Conservation (phyloP, 1,284 basidiomycete species). For the Naganishia cerealis region DNA sequence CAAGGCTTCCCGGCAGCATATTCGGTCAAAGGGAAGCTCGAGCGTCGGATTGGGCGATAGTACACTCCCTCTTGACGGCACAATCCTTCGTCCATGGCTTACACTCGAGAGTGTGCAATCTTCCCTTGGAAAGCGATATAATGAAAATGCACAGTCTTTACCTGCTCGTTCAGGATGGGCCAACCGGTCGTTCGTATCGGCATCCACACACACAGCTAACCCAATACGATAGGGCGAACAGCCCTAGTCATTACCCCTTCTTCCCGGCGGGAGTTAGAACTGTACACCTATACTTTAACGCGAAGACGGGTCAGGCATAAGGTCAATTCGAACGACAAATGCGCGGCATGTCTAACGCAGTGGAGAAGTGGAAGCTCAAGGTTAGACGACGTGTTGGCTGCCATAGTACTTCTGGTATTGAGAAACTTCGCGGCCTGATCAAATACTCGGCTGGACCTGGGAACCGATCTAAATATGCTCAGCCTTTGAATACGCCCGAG, state of each 20-base stretch:
- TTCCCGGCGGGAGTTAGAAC: background rate
- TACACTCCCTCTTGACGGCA: background rate
- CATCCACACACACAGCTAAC: too few species aligned
- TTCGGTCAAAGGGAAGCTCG: too few species aligned
- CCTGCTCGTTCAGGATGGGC: background rate
- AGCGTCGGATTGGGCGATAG: background rate
- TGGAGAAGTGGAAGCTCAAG: background rate
- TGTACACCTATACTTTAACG: background rate
- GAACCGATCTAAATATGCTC: too few species aligned
- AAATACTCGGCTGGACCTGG: background rate
- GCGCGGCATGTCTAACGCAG: background rate
- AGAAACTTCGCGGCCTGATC: background rate
- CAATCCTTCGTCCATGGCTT: conserved; percentile 3
- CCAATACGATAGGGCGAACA: background rate
- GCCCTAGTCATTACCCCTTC: background rate
- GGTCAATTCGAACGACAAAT: background rate
- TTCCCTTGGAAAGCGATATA: background rate
- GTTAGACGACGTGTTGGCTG: background rate
- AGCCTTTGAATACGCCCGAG: too few species aligned
- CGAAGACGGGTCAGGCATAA: too few species aligned
- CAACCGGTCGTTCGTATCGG: background rate
- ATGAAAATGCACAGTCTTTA: background rate
- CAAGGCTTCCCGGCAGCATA: background rate
- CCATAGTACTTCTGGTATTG: background rate
- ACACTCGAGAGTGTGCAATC: background rate